Evolutionary conservation across 2,329 filamentous ascomycete species (phyloP).

Genomic region (Myriosclerotinia scirpicola): DNA sequence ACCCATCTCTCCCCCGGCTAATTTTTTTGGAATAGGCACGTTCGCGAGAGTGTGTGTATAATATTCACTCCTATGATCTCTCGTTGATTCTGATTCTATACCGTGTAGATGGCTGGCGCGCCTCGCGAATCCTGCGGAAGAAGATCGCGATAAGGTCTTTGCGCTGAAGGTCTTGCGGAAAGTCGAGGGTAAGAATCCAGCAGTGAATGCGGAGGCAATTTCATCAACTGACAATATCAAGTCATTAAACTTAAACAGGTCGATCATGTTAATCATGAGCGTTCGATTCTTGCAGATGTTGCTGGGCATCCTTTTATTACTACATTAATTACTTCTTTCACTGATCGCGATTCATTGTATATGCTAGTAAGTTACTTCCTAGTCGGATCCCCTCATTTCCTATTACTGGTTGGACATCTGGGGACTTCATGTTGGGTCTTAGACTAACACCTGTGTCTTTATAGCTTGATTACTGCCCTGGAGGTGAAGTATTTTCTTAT

Average conservation of each 20-base stretch:
- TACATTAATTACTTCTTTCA: slow-evolving; percentile 73
- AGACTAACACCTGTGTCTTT: neutral
- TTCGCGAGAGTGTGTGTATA: slow-evolving; percentile 66
- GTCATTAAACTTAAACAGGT: slow-evolving; percentile 84
- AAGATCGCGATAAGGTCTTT: slow-evolving; percentile 66
- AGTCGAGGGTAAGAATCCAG: slow-evolving; percentile 48
- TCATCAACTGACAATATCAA: slow-evolving; percentile 35
- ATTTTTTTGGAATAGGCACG: slow-evolving; percentile 54
- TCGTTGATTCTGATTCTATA: slow-evolving; percentile 21
- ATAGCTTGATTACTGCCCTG: slow-evolving; percentile 73
- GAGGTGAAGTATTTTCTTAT: slow-evolving; percentile 83
- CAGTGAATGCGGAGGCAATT: neutral
- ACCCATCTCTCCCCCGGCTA: neutral
- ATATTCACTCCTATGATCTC: slow-evolving; percentile 16
- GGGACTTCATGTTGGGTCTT: neutral
- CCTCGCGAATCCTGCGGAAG: slow-evolving; percentile 54
- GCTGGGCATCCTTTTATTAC: slow-evolving; percentile 84
- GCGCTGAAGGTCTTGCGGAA: slow-evolving; percentile 79
- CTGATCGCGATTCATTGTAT: slow-evolving; percentile 75
- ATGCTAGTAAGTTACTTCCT: slow-evolving; percentile 58
- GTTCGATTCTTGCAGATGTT: slow-evolving; percentile 73
- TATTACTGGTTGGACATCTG: neutral
- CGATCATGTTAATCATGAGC: slow-evolving; percentile 83
- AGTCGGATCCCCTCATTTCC: slow-evolving; percentile 23
- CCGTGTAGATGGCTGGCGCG: slow-evolving; percentile 61